Conservation (phyloP, 306 rosid species). For the Fragaria ananassa region DNA sequence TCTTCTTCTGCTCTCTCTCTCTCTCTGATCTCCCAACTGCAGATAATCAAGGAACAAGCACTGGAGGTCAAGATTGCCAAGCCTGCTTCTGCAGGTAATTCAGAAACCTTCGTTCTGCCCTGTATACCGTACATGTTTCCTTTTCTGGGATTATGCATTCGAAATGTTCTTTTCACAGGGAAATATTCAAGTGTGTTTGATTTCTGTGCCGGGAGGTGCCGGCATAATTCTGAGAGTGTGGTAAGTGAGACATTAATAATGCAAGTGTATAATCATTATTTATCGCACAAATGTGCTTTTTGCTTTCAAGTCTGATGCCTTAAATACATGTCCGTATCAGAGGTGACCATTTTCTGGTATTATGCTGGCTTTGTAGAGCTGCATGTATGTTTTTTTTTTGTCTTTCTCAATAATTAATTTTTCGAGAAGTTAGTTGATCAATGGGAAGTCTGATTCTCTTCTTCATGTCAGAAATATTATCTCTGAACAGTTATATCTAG, state of each 20-base stretch:
- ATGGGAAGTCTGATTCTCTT: background rate
- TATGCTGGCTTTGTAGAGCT: background rate
- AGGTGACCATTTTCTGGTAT: background rate
- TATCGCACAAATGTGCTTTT: background rate
- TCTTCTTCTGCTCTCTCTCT: background rate
- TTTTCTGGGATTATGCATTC: background rate
- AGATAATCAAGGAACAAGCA: conserved; percentile 59
- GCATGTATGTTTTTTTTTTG: background rate
- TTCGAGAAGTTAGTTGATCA: background rate
- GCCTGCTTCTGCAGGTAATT: conserved; percentile 69
- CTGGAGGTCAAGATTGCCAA: conserved; percentile 65
- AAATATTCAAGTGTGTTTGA: conserved; percentile 70
- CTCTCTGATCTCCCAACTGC: conserved; percentile 16
- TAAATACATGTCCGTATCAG: background rate
- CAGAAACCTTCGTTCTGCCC: background rate
- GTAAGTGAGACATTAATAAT: conserved; percentile 44
- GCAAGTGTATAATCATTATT: conserved; percentile 9
- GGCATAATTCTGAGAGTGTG: conserved; percentile 97
- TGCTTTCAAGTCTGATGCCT: background rate
- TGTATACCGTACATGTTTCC: background rate
- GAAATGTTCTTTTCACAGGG: conserved; percentile 36
- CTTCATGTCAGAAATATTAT: background rate
- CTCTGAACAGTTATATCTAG: background rate
- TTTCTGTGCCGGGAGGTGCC: conserved; percentile 88
- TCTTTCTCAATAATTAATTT: background rate